A percentile compares a stretch with the other conserved stretches of the same genome.
Evolutionary conservation across 495 filamentous ascomycete species (phyloP).

Genomic region (Lasiosphaeriaceae sp.): DNA sequence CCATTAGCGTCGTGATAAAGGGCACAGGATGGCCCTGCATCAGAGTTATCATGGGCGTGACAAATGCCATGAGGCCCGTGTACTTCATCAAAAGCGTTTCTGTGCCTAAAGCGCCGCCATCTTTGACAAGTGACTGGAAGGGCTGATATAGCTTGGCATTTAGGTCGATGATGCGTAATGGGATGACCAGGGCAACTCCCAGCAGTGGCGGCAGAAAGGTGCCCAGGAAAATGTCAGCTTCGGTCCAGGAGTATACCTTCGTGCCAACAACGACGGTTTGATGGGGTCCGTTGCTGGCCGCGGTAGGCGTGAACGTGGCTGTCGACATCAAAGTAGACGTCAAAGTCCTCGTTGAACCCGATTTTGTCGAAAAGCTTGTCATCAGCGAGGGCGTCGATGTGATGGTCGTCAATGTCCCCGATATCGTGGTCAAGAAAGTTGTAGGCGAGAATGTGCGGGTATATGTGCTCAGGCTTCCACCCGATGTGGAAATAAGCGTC

Average conservation of each 20-base stretch:
- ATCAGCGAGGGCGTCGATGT: slow-evolving; percentile 24
- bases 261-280: slow-evolving; percentile 15
- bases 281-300: neutral
- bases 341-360: slow-evolving; percentile 17
- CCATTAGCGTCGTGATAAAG: slow-evolving; percentile 28
- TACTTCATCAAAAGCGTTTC: slow-evolving; percentile 28
- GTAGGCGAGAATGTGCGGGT: slow-evolving; percentile 22
- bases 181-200: slow-evolving; percentile 28
- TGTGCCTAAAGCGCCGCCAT: slow-evolving; percentile 13
- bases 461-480: slow-evolving; percentile 22
- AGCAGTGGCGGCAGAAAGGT: slow-evolving; percentile 33
- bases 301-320: neutral
- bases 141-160: slow-evolving; percentile 38
- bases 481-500: slow-evolving; percentile 24
- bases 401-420: slow-evolving; percentile 24
- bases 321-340: slow-evolving; percentile 19
- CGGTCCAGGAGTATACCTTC: slow-evolving; percentile 19
- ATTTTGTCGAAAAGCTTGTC: slow-evolving; percentile 20
- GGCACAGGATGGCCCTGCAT: slow-evolving; percentile 26
- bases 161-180: slow-evolving; percentile 33
- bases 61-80: slow-evolving; percentile 21
- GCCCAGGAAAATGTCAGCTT: slow-evolving; percentile 30
- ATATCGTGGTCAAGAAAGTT: slow-evolving; percentile 27
- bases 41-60: slow-evolving; percentile 21
- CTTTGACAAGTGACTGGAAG: slow-evolving; percentile 27